phyloP scores from a whole-genome alignment of 352 stramenopile species.

The Globisporangium uncinulatum region DNA sequence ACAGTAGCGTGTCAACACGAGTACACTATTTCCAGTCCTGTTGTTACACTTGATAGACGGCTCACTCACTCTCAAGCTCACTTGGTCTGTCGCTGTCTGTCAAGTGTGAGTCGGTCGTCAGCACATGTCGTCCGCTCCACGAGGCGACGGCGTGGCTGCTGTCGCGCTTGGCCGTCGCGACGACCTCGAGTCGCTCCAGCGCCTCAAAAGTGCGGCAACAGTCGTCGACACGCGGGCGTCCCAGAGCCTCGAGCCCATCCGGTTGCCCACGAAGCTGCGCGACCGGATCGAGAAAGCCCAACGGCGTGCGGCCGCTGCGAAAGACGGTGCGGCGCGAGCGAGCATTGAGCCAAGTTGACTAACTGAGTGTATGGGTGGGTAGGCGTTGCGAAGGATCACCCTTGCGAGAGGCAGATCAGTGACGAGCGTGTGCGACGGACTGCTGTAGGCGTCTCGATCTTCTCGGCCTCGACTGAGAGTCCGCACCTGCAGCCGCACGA shows the following conservation, averaged over 20 bases:
- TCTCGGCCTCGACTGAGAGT: constrained; percentile 21
- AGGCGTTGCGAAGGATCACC: too few species aligned
- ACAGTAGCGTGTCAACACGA: too few species aligned
- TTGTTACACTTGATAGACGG: too few species aligned
- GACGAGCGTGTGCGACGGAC: too few species aligned
- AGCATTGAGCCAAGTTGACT: not conserved
- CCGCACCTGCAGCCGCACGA: constrained; percentile 3
- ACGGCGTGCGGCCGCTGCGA: constrained; percentile 53
- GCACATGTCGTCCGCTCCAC: too few species aligned
- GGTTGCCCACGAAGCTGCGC: constrained; percentile 51
- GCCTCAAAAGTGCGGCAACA: constrained; percentile 6
- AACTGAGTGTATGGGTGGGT: not conserved
- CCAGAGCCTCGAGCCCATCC: constrained; percentile 53
- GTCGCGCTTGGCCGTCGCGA: not conserved
- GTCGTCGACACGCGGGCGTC: constrained; percentile 50
- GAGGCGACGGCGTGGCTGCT: too few species aligned
- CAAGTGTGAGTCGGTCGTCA: too few species aligned
- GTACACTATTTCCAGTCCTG: too few species aligned
- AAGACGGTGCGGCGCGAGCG: constrained; percentile 35
- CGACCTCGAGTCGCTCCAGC: constrained; percentile 7
- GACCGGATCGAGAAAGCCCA: constrained; percentile 58
- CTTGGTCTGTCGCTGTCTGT: too few species aligned
- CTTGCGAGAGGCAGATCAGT: too few species aligned
- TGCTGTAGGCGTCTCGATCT: constrained; percentile 45
- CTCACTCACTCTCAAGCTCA: too few species aligned